phyloP scores from a whole-genome alignment of 2,329 filamentous ascomycete genomes.

The Cryphonectria naterciae region DNA sequence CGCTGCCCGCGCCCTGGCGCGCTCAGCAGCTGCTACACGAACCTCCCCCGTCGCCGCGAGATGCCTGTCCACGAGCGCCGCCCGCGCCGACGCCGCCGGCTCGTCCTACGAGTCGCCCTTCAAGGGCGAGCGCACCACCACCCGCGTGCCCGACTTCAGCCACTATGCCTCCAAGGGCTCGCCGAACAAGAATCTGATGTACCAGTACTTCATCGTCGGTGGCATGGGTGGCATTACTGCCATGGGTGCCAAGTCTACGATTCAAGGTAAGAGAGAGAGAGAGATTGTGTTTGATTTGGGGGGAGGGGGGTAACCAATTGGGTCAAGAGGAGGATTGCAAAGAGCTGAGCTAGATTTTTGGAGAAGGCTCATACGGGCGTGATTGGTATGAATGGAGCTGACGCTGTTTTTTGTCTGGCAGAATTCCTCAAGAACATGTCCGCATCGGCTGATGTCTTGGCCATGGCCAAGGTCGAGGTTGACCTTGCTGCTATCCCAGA shows the following conservation, averaged over 20 bases:
- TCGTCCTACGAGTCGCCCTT: conserved; percentile 65
- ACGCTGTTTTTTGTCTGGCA: conserved; percentile 45
- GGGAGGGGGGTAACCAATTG: conserved; percentile 4
- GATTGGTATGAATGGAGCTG: conserved; percentile 7
- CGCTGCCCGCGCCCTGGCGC: conserved; percentile 71
- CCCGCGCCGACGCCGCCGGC: conserved; percentile 49
- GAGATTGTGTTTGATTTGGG: neutral
- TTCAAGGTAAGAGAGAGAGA: conserved; percentile 74
- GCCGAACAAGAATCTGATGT: conserved; percentile 78
- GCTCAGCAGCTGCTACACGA: conserved; percentile 46
- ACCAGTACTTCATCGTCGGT: conserved; percentile 98
- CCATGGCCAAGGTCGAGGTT: conserved; percentile 99
- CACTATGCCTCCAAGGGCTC: conserved; percentile 77
- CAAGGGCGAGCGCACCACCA: conserved; percentile 61
- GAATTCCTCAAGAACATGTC: conserved; percentile 99
- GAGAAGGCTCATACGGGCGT: neutral
- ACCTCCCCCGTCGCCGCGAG: conserved; percentile 49
- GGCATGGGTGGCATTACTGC: conserved; percentile 90
- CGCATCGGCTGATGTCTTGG: conserved; percentile 95
- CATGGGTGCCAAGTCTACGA: conserved; percentile 94
- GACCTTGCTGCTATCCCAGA: conserved; percentile 91
- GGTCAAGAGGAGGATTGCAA: neutral
- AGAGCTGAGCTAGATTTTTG: neutral
- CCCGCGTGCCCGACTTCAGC: conserved; percentile 84
- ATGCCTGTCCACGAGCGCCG: conserved; percentile 60